A percentile compares a stretch with the other conserved stretches of the same genome.
Conservation (phyloP, 106 monocot species). For the Acorus calamus region DNA sequence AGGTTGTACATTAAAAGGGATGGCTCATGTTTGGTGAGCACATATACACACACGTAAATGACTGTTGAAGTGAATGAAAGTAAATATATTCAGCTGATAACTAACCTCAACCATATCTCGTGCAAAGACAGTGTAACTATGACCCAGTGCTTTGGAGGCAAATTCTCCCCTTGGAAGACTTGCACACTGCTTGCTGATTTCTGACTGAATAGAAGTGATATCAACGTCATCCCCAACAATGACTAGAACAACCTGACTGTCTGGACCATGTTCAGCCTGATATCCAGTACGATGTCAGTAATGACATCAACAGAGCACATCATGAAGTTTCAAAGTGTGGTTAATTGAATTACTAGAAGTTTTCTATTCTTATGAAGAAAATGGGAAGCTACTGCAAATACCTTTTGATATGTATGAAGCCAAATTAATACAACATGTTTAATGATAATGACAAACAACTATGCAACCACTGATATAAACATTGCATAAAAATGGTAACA, state of each 20-base stretch:
- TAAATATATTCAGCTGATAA: neutral
- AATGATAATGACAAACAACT: no score
- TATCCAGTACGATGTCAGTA: neutral
- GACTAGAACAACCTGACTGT: slow-evolving; percentile 98
- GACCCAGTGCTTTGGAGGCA: slow-evolving; percentile 85
- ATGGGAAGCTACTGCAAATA: no score
- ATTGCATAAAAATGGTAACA: neutral
- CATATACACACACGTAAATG: neutral
- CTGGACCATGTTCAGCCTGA: slow-evolving; percentile 97
- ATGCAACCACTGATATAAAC: no score
- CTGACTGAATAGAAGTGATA: slow-evolving; percentile 54
- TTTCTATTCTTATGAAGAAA: no score
- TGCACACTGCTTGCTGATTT: slow-evolving; percentile 65
- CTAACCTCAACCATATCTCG: slow-evolving; percentile 73
- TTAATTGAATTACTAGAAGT: no score
- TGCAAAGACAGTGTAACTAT: slow-evolving; percentile 74
- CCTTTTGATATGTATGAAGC: neutral
- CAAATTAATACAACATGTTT: neutral
- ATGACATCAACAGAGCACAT: no score
- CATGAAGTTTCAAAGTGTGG: no score
- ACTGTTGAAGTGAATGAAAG: neutral
- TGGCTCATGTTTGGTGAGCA: no score
- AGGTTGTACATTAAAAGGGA: neutral
- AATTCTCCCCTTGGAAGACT: slow-evolving; percentile 79
- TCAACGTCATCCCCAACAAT: slow-evolving; percentile 70